Percentiles rank a stretch among this genome's conserved stretches.
Evolutionary conservation across 192 early-diverging fungal genomes (phyloP).

Genomic region (Gonapodya prolifera): DNA sequence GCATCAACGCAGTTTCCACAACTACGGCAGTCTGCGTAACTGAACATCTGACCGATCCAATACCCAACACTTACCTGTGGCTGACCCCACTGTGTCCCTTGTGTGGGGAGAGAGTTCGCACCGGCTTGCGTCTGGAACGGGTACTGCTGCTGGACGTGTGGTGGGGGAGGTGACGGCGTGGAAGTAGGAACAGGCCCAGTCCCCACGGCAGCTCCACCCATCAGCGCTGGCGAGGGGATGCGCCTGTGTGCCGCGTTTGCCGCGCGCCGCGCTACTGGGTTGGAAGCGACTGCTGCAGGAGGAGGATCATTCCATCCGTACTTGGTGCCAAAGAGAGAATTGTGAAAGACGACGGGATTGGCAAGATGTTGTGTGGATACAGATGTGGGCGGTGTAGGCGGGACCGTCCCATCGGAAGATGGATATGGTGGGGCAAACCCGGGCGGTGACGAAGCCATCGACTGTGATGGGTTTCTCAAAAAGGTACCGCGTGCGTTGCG

Average conservation of each 20-base stretch:
- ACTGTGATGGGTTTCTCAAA: too few relatives aligned
- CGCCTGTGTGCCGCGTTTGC: background rate
- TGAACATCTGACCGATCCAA: too few relatives aligned
- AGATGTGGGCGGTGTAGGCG: background rate
- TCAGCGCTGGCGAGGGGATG: background rate
- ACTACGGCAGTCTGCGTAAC: too few relatives aligned
- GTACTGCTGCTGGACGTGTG: background rate
- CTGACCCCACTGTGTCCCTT: too few relatives aligned
- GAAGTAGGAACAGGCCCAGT: background rate
- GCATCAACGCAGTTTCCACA: too few relatives aligned
- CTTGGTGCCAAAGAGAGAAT: background rate
- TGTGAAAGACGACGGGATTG: background rate
- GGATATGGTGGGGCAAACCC: too few relatives aligned
- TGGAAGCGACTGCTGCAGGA: background rate
- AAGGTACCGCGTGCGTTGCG: too few relatives aligned
- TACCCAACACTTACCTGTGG: too few relatives aligned
- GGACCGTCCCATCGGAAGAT: too few relatives aligned
- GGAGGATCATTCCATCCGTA: constrained; percentile 4
- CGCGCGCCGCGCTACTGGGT: background rate
- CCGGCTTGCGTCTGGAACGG: too few relatives aligned
- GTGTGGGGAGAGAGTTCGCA: too few relatives aligned
- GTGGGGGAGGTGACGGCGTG: background rate
- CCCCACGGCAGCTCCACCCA: background rate
- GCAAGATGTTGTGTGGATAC: background rate
- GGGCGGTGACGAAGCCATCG: too few relatives aligned